These are phyloP conservation scores for Forsythia viridissima DNA, from an alignment of 257 asterid species.

Conservation along the genomic window DNA sequence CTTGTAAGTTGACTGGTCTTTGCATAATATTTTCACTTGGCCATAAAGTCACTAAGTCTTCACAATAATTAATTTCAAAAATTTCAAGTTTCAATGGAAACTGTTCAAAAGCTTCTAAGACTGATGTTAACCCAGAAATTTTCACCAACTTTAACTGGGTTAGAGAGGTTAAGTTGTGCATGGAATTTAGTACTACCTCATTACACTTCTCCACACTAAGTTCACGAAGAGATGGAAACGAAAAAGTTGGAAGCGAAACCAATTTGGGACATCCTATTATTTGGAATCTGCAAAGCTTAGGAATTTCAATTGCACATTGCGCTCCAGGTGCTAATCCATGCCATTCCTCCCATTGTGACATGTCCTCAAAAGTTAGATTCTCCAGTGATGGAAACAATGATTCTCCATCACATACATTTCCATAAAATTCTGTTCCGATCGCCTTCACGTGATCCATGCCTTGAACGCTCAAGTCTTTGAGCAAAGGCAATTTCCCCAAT, in stretches of 20 bases:
- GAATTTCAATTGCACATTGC: not conserved
- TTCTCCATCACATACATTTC: not conserved
- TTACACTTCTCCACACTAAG: constrained; percentile 5
- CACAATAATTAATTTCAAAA: constrained; percentile 3
- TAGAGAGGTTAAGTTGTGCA: constrained; percentile 15
- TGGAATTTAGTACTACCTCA: not conserved
- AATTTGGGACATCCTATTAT: constrained; percentile 21
- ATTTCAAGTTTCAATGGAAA: constrained; percentile 19
- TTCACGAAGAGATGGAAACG: constrained; percentile 7
- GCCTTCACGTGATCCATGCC: constrained; percentile 16
- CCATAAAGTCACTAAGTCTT: constrained; percentile 12
- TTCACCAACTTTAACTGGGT: not conserved
- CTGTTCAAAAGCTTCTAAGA: not conserved
- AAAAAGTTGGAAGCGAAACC: not conserved
- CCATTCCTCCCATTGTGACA: constrained; percentile 33
- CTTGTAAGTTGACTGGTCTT: constrained; percentile 8
- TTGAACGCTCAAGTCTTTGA: constrained; percentile 18
- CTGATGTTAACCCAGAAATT: not conserved
- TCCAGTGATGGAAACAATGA: constrained; percentile 23
- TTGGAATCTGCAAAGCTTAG: constrained; percentile 9
- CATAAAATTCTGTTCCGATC: constrained; percentile 21
- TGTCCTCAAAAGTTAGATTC: constrained; percentile 21
- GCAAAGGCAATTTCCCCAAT: constrained; percentile 25
- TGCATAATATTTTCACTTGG: not conserved
- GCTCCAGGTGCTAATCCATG: not conserved